Percentiles rank a stretch among this genome's conserved stretches.
These are phyloP conservation scores for Globisporangium acanthophoron DNA, from an alignment of 352 stramenopile species.

Conservation along the genomic window DNA sequence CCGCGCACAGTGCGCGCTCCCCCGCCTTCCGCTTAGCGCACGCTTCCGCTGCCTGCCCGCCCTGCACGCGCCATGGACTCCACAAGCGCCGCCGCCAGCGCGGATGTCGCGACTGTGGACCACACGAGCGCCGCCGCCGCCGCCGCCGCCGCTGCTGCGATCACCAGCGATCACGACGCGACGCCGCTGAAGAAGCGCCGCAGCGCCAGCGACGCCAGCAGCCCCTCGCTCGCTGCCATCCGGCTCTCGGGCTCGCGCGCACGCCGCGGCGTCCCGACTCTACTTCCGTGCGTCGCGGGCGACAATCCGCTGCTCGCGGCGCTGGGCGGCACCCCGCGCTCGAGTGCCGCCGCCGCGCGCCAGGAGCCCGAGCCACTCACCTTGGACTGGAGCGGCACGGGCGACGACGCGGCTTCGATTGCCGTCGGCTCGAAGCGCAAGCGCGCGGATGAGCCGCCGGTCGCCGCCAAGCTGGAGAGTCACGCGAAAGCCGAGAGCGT, in stretches of 20 bases:
- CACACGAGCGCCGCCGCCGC: conserved; percentile 14
- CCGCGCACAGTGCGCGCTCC: too few species aligned
- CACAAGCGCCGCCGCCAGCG: not conserved
- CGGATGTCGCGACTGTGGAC: conserved; percentile 1
- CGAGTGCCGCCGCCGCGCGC: conserved; percentile 16
- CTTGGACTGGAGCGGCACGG: conserved; percentile 17
- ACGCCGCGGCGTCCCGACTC: conserved; percentile 12
- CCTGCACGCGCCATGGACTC: not conserved
- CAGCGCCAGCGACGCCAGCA: not conserved
- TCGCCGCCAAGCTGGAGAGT: not conserved
- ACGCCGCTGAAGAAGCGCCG: conserved; percentile 1
- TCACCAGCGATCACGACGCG: not conserved
- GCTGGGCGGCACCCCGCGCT: conserved; percentile 50
- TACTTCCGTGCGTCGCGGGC: conserved; percentile 18
- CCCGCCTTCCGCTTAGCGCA: too few species aligned
- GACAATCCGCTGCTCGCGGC: conserved; percentile 65
- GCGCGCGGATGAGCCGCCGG: conserved; percentile 6
- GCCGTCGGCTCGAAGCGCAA: conserved; percentile 14
- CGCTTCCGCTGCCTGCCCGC: too few species aligned
- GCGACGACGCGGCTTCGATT: not conserved
- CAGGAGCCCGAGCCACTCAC: conserved; percentile 40
- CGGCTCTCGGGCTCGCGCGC: conserved; percentile 5
- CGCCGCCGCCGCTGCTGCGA: not conserved
- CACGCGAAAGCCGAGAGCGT: not conserved
- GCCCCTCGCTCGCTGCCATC: not conserved